Conservation (phyloP, 495 filamentous ascomycete species). For the Trichoderma orchidacearum region DNA sequence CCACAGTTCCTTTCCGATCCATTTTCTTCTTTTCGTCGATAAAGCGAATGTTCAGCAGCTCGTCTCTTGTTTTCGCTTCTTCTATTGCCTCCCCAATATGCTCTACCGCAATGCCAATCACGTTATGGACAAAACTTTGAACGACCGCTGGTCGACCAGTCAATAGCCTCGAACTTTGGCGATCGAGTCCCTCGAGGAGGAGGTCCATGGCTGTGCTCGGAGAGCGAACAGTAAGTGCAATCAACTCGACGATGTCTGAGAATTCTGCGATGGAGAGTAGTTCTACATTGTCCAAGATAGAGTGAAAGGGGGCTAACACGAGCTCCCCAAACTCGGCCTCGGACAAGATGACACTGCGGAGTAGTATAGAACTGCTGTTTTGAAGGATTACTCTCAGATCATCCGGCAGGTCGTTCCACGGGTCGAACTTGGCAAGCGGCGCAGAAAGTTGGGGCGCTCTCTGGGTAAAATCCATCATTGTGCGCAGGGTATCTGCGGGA, state of each 20-base stretch:
- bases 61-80: conserved; percentile 13
- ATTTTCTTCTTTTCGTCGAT: conserved; percentile 8
- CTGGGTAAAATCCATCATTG: conserved; percentile 9
- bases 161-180: conserved; percentile 21
- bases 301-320: conserved; percentile 23
- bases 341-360: conserved; percentile 13
- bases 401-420: background rate
- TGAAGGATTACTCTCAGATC: conserved; percentile 13
- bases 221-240: conserved; percentile 25
- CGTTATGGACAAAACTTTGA: conserved; percentile 19
- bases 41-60: conserved; percentile 15
- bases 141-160: conserved; percentile 14
- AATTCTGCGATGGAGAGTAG: conserved; percentile 16
- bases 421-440: background rate
- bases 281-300: conserved; percentile 15
- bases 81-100: conserved; percentile 32
- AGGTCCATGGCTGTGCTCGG: conserved; percentile 28
- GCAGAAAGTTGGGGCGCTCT: conserved; percentile 8
- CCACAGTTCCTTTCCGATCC: conserved; percentile 6
- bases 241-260: conserved; percentile 20
- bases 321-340: conserved; percentile 20
- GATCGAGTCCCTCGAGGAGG: conserved; percentile 28
- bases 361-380: conserved; percentile 9
- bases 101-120: conserved; percentile 33
- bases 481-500: conserved; percentile 4